Base-by-base conservation (phyloP, 495 filamentous ascomycete species). In the Astrocystis sublimbata region DNA sequence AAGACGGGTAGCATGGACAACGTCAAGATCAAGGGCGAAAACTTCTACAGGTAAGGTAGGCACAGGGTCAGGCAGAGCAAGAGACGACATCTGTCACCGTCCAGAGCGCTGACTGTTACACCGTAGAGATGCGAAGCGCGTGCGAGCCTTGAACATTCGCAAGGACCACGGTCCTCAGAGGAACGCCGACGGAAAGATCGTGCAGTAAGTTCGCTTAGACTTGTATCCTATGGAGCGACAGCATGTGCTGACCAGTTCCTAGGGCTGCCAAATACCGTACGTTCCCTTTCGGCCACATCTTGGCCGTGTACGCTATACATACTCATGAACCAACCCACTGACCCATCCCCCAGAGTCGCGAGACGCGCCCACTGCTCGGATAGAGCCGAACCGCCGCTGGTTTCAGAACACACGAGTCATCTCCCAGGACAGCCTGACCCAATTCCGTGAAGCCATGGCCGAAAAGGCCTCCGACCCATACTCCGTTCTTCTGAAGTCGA, bases 11-110 rank as follows among this genome's bases (percentile, higher is more conserved):
- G 92, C 83, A 93, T 93, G 90, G 81, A 73, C 61, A 96, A 98
- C 78, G 92, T 97, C 56, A 91, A 88, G 72, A 80, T 85, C 62
- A 98, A 98, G 76, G 94, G 96, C 74, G 96, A 97, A 83, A 96
- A 96, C 75, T 96, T 96, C 77, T 96, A 96, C 75, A 83, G 91
- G 79, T 87, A 63, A 60, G 57, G 35, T 50, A 51, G 57, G 45
- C 40, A 26, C 7, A 24, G 19, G 57, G 57, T n/a, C n/a, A n/a
- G n/a, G n/a, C n/a, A n/a, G n/a, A n/a, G n/a, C n/a, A n/a, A n/a
- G n/a, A n/a, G n/a, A n/a, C n/a, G n/a, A n/a, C n/a, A n/a, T n/a
- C n/a, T n/a, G n/a, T n/a, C n/a, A n/a, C n/a, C n/a, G n/a, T n/a
- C n/a, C n/a, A n/a, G n/a, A n/a, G n/a, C n/a, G n/a, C n/a, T n/a